phyloP scores from a whole-genome alignment of 2,329 filamentous ascomycete species.

The Bipolaris victoriae region DNA sequence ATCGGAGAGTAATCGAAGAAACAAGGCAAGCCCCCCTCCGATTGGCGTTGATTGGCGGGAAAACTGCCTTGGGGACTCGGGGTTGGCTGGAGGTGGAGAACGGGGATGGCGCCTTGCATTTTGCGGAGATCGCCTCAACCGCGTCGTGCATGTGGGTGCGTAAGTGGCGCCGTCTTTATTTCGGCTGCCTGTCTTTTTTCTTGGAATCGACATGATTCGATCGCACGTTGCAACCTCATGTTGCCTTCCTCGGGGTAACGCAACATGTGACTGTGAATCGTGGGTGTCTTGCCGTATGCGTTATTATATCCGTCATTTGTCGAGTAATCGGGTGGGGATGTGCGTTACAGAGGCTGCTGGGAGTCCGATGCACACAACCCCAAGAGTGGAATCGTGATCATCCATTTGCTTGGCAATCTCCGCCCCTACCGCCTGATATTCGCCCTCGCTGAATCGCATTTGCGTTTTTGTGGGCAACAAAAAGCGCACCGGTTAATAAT shows the following conservation, averaged over 20 bases:
- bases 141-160: slow-evolving; percentile 16
- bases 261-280: slow-evolving; percentile 5
- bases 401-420: slow-evolving; percentile 10
- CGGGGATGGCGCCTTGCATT: not conserved
- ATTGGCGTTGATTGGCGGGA: slow-evolving; percentile 19
- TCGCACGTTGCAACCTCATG: slow-evolving; percentile 37
- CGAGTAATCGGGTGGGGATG: slow-evolving; percentile 1
- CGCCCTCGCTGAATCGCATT: not conserved
- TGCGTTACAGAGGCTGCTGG: not conserved
- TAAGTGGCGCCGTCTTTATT: slow-evolving; percentile 15
- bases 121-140: slow-evolving; percentile 24
- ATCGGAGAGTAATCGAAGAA: slow-evolving; percentile 11
- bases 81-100: slow-evolving; percentile 11
- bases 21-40: slow-evolving; percentile 4
- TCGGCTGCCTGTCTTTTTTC: slow-evolving; percentile 8
- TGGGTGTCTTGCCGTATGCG: slow-evolving; percentile 5
- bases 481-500: not conserved
- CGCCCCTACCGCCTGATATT: not conserved
- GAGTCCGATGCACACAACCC: not conserved
- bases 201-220: slow-evolving; percentile 3
- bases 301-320: slow-evolving; percentile 1
- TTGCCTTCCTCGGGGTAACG: not conserved
- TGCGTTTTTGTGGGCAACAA: not conserved
- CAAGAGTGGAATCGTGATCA: not conserved
- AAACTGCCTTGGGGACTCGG: slow-evolving; percentile 12